phyloP scores from a whole-genome alignment of 1,284 basidiomycete species.

The Naganishia liquefaciens region DNA sequence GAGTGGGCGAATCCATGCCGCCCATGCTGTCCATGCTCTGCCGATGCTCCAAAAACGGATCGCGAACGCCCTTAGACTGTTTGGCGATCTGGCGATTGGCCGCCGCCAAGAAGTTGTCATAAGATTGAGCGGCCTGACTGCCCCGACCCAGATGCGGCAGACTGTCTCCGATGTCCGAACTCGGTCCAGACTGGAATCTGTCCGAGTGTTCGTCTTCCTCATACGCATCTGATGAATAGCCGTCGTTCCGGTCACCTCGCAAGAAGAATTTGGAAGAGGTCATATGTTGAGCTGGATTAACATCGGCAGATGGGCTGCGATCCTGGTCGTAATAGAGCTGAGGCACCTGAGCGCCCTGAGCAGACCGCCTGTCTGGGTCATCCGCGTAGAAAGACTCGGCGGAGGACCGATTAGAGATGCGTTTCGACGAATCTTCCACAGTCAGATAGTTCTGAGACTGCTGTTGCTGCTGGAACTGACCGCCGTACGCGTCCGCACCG shows the following conservation, averaged over 20 bases:
- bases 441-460: conserved; percentile 27
- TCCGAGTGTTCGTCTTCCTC: conserved; percentile 59
- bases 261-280: conserved; percentile 44
- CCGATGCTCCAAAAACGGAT: conserved; percentile 72
- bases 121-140: conserved; percentile 56
- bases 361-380: conserved; percentile 44
- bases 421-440: conserved; percentile 36
- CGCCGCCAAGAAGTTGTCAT: conserved; percentile 75
- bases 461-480: conserved; percentile 35
- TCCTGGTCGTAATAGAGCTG: conserved; percentile 46
- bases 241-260: conserved; percentile 29
- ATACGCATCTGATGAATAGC: conserved; percentile 53
- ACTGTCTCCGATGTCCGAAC: conserved; percentile 50
- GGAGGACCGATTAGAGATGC: conserved; percentile 45
- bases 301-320: conserved; percentile 38
- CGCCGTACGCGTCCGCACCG: conserved; percentile 44
- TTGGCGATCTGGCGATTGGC: conserved; percentile 78
- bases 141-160: conserved; percentile 45
- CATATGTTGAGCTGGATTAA: conserved; percentile 30
- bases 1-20: conserved; percentile 57
- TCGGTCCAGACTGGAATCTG: conserved; percentile 50
- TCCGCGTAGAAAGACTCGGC: conserved; percentile 54
- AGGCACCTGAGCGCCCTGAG: conserved; percentile 30
- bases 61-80: conserved; percentile 65
- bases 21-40: conserved; percentile 41